Conservation (phyloP, 257 asterid species). For the Striga asiatica region DNA sequence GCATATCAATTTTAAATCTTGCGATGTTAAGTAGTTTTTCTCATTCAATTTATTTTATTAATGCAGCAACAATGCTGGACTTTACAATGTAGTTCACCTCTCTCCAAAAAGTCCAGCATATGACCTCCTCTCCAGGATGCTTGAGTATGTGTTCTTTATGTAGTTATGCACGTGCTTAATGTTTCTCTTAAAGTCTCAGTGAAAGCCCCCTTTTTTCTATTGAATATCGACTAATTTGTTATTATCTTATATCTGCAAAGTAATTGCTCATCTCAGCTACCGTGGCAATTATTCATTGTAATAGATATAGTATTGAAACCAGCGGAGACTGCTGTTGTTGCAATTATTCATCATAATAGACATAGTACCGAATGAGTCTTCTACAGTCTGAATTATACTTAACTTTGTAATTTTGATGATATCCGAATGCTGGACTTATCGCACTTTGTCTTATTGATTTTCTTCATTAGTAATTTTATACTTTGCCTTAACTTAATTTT, state of each 20-base stretch:
- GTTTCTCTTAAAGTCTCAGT: conserved; percentile 8
- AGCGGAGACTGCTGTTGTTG: not conserved
- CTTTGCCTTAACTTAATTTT: not conserved
- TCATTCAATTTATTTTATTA: conserved; percentile 11
- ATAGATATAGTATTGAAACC: not conserved
- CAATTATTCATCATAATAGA: conserved; percentile 6
- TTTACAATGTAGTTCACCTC: conserved; percentile 71
- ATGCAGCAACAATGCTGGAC: conserved; percentile 86
- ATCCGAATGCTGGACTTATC: conserved; percentile 5
- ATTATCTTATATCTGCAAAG: conserved; percentile 5
- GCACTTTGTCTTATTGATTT: not conserved
- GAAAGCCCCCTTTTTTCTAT: not conserved
- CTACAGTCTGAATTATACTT: not conserved
- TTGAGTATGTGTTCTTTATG: conserved; percentile 53
- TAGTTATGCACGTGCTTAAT: conserved; percentile 4
- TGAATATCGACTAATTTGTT: not conserved
- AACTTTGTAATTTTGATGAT: not conserved
- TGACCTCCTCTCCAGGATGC: conserved; percentile 96
- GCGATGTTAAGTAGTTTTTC: not conserved
- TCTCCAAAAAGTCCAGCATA: conserved; percentile 80
- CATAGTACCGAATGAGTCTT: not conserved
- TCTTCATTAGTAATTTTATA: conserved; percentile 2
- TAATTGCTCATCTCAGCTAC: not conserved
- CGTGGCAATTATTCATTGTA: conserved; percentile 9
- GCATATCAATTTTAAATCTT: not conserved